These are phyloP conservation scores for Trametes polyzona DNA, from an alignment of 1,284 basidiomycete species.

Conservation along the genomic window DNA sequence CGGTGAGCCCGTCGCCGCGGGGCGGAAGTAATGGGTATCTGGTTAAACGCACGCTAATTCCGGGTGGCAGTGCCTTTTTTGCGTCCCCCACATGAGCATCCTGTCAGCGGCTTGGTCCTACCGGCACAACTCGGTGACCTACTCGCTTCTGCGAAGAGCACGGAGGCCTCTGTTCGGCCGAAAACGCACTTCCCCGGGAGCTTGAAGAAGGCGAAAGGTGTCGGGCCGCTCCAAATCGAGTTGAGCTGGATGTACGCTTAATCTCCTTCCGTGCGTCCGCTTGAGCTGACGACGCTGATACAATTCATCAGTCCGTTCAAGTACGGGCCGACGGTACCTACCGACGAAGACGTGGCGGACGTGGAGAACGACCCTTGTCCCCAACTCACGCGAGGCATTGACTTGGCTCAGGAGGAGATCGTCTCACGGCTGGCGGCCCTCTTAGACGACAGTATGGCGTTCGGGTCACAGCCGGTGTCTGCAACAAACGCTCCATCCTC, in stretches of 20 bases:
- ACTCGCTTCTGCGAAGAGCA: conserved; percentile 14
- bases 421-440: conserved; percentile 1
- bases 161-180: background rate
- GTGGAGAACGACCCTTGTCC: conserved; percentile 27
- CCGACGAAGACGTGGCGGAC: conserved; percentile 47
- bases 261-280: too few species aligned
- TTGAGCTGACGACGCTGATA: background rate
- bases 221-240: conserved; percentile 59
- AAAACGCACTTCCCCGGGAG: conserved; percentile 29
- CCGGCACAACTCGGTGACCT: conserved; percentile 37
- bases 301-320: conserved; percentile 43
- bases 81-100: conserved; percentile 51
- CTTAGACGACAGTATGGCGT: conserved; percentile 11
- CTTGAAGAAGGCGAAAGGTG: conserved; percentile 59
- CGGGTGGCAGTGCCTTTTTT: conserved; percentile 51
- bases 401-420: conserved; percentile 16
- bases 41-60: background rate
- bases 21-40: too few species aligned
- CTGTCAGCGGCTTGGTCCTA: conserved; percentile 37
- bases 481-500: conserved; percentile 12
- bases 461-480: conserved; percentile 7
- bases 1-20: conserved; percentile 39
- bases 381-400: conserved; percentile 17
- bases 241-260: conserved; percentile 68
- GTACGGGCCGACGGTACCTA: conserved; percentile 50